Base-by-base conservation (phyloP, 2,329 filamentous ascomycete genomes). In the Aotearoamyces nothofagi region DNA sequence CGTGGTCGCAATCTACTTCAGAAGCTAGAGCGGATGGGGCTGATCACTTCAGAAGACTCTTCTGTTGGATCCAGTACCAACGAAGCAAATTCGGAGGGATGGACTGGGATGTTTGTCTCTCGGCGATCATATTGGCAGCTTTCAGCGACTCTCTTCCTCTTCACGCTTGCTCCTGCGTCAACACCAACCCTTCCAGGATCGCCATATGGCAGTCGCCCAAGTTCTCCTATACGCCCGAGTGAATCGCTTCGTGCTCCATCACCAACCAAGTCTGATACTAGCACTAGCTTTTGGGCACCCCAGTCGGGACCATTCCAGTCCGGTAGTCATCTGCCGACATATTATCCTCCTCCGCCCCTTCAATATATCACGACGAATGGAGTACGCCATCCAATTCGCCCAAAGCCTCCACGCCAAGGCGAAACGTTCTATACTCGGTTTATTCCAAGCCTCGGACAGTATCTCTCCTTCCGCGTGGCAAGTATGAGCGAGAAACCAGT, bases 21-120 rank as follows among this genome's bases (percentile, higher is more conserved):
- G 14, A 93, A 94, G 59, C 68, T 94, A 24, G 87, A 94, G 58
- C 70, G 84, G 31, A 94, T 94, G 84, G 84, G 86, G 1, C 54
- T 96, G 29, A 73, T 94, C 28, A 63, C 76, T 0, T 78, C 68
- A 14, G 66, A 80, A 30, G 77, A 92, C 43, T 82, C 80, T 0
- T 66, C 69, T 1, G 79, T 90, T 3, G 82, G 82, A 4, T 60
- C 66, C 1, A 66, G 69, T 20, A 51, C 69, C 9, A 64, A 73
- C 24, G 67, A 76, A 28, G 68, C 71, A 26, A 61, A 63, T 19
- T 61, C 67, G 7, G 66, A 74, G 23, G 72, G 67, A 29, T 93
- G 81, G 80, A 62, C 63, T 15, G 60, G 69, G 28, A 86, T 92
- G 77, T 94, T 90, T 49, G 77, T 86, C 23, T 79, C 76, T 33